These are phyloP conservation scores for Trichoderma brevicompactum DNA, from an alignment of 2,329 filamentous ascomycete genomes.

Conservation along the genomic window DNA sequence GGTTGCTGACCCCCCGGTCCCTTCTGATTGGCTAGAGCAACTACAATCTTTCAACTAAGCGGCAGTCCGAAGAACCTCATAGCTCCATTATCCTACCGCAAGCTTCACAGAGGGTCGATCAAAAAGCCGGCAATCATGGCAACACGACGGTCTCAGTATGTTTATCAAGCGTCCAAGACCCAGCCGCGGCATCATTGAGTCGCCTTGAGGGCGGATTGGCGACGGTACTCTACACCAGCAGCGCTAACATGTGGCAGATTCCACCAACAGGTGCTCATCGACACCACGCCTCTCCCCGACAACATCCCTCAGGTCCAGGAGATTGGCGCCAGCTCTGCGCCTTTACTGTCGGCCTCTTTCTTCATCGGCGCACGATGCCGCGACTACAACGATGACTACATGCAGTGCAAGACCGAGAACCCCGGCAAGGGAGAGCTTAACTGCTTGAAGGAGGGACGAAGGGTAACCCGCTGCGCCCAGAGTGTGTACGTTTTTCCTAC, in stretches of 20 bases:
- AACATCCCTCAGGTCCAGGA: slow-evolving; percentile 92
- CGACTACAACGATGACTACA: slow-evolving; percentile 97
- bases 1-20: slow-evolving; percentile 24
- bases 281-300: slow-evolving; percentile 93
- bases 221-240: background rate
- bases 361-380: slow-evolving; percentile 97
- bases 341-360: slow-evolving; percentile 87
- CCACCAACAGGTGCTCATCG: slow-evolving; percentile 90
- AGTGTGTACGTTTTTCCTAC: slow-evolving; percentile 75
- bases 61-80: slow-evolving; percentile 40
- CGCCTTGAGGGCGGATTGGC: slow-evolving; percentile 7
- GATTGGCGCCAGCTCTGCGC: slow-evolving; percentile 89
- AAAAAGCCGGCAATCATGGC: slow-evolving; percentile 45
- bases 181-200: slow-evolving; percentile 11
- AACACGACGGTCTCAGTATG: slow-evolving; percentile 50
- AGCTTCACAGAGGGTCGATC: slow-evolving; percentile 38
- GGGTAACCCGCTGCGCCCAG: slow-evolving; percentile 93
- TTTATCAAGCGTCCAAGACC: slow-evolving; percentile 29
- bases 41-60: slow-evolving; percentile 44
- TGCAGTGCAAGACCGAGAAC: slow-evolving; percentile 98
- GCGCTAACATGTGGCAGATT: slow-evolving; percentile 63
- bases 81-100: slow-evolving; percentile 38
- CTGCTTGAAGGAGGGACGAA: slow-evolving; percentile 93
- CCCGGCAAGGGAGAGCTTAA: slow-evolving; percentile 89
- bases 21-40: slow-evolving; percentile 37